Conservation (phyloP, 805 yeast genomes). For the Nakazawaea laoshanensis region DNA sequence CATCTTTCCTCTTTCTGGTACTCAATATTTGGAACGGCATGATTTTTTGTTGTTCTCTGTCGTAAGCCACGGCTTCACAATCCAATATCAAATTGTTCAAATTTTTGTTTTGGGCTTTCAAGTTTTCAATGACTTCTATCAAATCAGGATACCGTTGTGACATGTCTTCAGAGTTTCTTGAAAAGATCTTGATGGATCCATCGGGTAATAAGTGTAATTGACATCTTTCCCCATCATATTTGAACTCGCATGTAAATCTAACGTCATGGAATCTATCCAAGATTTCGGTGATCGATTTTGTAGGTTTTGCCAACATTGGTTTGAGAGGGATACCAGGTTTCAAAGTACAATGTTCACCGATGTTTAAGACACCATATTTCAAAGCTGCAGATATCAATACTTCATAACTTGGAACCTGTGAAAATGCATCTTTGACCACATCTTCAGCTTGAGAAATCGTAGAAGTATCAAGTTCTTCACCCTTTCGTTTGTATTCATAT, state of each 20-base stretch:
- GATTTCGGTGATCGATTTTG: constrained; percentile 87
- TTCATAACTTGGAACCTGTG: constrained; percentile 87
- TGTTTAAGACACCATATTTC: constrained; percentile 55
- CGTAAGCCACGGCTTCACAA: constrained; percentile 99
- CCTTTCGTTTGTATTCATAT: constrained; percentile 36
- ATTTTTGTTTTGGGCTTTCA: constrained; percentile 18
- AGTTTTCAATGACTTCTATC: constrained; percentile 52
- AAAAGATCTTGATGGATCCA: constrained; percentile 70
- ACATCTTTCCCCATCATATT: constrained; percentile 97
- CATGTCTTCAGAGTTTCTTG: constrained; percentile 96
- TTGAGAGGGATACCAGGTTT: constrained; percentile 92
- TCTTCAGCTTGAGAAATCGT: constrained; percentile 62
- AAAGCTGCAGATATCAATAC: constrained; percentile 59
- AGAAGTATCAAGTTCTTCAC: constrained; percentile 26
- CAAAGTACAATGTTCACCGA: constrained; percentile 61
- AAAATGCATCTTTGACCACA: constrained; percentile 73
- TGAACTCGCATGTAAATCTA: constrained; percentile 90
- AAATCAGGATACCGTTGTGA: constrained; percentile 92
- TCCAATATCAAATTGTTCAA: constrained; percentile 69
- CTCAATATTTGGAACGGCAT: constrained; percentile 90
- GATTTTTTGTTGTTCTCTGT: constrained; percentile 64
- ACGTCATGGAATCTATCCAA: constrained; percentile 81
- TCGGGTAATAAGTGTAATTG: constrained; percentile 72
- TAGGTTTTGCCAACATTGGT: constrained; percentile 98
- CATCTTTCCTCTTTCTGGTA: constrained; percentile 92